phyloP scores from a whole-genome alignment of 192 early-diverging fungal genomes.

The Coemansia sp. region DNA sequence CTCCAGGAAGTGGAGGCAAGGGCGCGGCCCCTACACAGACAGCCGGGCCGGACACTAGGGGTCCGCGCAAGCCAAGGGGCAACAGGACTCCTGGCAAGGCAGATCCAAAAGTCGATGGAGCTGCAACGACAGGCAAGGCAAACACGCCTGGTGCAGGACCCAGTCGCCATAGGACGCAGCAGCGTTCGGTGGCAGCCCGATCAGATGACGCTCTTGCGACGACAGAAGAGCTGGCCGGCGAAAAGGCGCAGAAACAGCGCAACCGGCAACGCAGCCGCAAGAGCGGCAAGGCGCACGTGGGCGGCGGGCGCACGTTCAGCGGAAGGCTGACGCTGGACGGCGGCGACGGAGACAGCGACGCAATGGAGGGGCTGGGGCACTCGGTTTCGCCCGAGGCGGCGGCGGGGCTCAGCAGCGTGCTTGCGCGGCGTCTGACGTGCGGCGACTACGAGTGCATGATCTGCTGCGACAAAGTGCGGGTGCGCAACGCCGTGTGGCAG shows the following conservation, averaged over 20 bases:
- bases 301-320: slow-evolving; percentile 46
- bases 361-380: not conserved
- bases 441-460: slow-evolving; percentile 95
- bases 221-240: not conserved
- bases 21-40: not conserved
- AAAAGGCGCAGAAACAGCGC: not conserved
- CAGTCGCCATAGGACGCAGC: not conserved
- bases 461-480: slow-evolving; percentile 85
- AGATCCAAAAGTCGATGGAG: not conserved
- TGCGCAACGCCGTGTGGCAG: slow-evolving; percentile 77
- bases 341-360: slow-evolving; percentile 4
- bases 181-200: not conserved
- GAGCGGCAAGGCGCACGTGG: slow-evolving; percentile 33
- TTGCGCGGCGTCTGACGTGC: slow-evolving; percentile 68
- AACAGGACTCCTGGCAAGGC: not conserved
- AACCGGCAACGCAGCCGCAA: slow-evolving; percentile 16
- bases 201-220: not conserved
- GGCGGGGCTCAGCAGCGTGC: slow-evolving; percentile 59
- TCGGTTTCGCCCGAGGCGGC: not conserved
- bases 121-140: not conserved
- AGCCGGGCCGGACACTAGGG: not conserved
- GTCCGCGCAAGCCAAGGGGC: not conserved
- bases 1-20: not conserved
- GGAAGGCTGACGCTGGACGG: slow-evolving; percentile 29
- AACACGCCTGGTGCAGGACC: not conserved